Evolutionary conservation across 179 eudicot genomes (phyloP).

Genomic region (Spergularia azorica): DNA sequence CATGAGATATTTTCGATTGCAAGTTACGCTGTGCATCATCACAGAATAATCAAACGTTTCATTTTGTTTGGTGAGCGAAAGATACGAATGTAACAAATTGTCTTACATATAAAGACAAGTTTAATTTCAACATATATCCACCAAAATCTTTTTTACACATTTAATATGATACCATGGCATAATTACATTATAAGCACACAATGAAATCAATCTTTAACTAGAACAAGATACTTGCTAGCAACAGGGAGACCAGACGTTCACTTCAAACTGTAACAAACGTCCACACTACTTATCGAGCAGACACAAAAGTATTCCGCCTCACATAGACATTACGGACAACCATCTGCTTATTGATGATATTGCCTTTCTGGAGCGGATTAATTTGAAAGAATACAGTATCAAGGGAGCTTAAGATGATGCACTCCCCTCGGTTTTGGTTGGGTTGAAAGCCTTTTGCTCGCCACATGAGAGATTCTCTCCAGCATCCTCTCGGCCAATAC

Average conservation of each 20-base stretch:
- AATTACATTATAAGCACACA: slow-evolving; percentile 33
- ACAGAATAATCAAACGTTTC: too few relatives aligned
- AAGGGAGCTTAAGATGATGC: slow-evolving; percentile 42
- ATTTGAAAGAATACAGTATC: slow-evolving; percentile 20
- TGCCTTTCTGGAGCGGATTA: slow-evolving; percentile 18
- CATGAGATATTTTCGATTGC: not conserved
- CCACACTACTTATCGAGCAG: slow-evolving; percentile 17
- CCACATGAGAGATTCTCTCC: slow-evolving; percentile 77
- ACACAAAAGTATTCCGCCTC: slow-evolving; percentile 15
- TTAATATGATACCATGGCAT: slow-evolving; percentile 24
- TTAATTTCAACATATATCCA: slow-evolving; percentile 18
- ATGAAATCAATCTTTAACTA: slow-evolving; percentile 20
- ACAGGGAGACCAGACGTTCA: slow-evolving; percentile 7
- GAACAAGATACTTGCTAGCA: not conserved
- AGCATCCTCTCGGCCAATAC: slow-evolving; percentile 77
- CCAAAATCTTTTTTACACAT: slow-evolving; percentile 32
- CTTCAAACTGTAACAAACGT: slow-evolving; percentile 18
- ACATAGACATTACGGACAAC: slow-evolving; percentile 15
- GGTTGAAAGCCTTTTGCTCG: slow-evolving; percentile 69
- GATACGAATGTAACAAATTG: not conserved
- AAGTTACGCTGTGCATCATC: not conserved
- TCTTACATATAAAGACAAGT: slow-evolving; percentile 10
- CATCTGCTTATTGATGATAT: slow-evolving; percentile 29
- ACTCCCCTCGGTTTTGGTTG: slow-evolving; percentile 28
- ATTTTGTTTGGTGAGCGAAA: not conserved